Base-by-base conservation (phyloP, 148 eudicot species). In the Silene uniflora region DNA sequence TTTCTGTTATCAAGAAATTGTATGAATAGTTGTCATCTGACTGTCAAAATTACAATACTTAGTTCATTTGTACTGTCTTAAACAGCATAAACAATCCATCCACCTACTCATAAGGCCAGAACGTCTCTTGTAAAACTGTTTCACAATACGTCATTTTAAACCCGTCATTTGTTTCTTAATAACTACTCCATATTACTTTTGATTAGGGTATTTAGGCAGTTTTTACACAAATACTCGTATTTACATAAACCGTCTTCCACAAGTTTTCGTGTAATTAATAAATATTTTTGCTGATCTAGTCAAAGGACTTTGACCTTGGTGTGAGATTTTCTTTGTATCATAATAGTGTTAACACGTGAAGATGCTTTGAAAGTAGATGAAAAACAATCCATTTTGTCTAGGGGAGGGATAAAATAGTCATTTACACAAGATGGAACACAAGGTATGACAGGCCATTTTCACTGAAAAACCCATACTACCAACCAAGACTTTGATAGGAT, bases 321-420 rank as follows among this genome's bases (percentile, higher is more conserved):
- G 56, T 75, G 24, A 60, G 14, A 32, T 55, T 19, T 11, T 42
- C 23, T 42, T 9, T 24, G 61, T 22, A 35, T 61, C 14, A 25
- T 35, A 1, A 29, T 29, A 62, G 72, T 64, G 18, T 42, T 64
- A 14, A 64, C 83, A 80, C 75, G 80, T 81, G 80, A 81, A 59
- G 22, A 72, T 58, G 69, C 78, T 80, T 80, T 80, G 83, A 76
- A 67, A 76, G 60, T 47, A 59, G 59, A 71, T 61, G n/a, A 58
- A 61, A 32, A 71, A 46, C 72, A 17, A 72, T 76, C 72, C 79
- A 54, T 65, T 76, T 56, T 58, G 83, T 76, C 76, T 59, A 39
- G 19, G n/a, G 22, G 13, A 13, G 29, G 83, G 83, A 55, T 42
- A 72, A 35, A 44, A 27, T 46, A 35, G 74, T 76, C 22, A 76